These are phyloP conservation scores for Tricholoma terreum DNA, from an alignment of 768 basidiomycete genomes.

Conservation along the genomic window DNA sequence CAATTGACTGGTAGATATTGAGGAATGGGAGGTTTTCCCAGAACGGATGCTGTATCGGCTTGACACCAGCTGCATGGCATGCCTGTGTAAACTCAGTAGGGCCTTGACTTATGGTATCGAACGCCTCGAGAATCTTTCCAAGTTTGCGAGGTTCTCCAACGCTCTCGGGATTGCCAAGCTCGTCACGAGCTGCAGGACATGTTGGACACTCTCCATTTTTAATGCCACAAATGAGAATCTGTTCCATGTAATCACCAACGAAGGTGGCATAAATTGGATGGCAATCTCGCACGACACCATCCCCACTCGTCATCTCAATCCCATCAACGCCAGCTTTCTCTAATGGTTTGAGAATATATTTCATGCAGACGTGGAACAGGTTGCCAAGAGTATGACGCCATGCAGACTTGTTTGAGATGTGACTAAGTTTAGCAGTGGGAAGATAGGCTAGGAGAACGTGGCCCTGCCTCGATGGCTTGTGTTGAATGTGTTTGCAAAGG, in stretches of 20 bases:
- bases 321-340: slow-evolving; percentile 19
- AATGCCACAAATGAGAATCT: slow-evolving; percentile 31
- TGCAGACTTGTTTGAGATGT: slow-evolving; percentile 25
- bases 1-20: too few species aligned
- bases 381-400: slow-evolving; percentile 24
- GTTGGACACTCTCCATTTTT: slow-evolving; percentile 26
- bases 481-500: slow-evolving; percentile 28
- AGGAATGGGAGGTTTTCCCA: slow-evolving; percentile 27
- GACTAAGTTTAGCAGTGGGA: slow-evolving; percentile 32
- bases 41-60: slow-evolving; percentile 21
- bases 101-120: slow-evolving; percentile 22
- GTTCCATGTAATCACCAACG: slow-evolving; percentile 42
- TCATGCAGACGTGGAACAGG: slow-evolving; percentile 37
- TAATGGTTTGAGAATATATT: too few species aligned
- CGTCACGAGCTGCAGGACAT: slow-evolving; percentile 16
- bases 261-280: too few species aligned
- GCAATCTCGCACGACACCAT: slow-evolving; percentile 27
- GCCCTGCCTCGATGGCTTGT: slow-evolving; percentile 29
- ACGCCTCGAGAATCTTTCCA: too few species aligned
- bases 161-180: slow-evolving; percentile 16
- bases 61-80: slow-evolving; percentile 19
- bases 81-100: slow-evolving; percentile 9
- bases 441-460: slow-evolving; percentile 39
- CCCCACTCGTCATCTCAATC: slow-evolving; percentile 26
- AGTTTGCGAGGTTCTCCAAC: slow-evolving; percentile 10